Base-by-base conservation (phyloP, 805 yeast species). In the Yarrowia porcina region DNA sequence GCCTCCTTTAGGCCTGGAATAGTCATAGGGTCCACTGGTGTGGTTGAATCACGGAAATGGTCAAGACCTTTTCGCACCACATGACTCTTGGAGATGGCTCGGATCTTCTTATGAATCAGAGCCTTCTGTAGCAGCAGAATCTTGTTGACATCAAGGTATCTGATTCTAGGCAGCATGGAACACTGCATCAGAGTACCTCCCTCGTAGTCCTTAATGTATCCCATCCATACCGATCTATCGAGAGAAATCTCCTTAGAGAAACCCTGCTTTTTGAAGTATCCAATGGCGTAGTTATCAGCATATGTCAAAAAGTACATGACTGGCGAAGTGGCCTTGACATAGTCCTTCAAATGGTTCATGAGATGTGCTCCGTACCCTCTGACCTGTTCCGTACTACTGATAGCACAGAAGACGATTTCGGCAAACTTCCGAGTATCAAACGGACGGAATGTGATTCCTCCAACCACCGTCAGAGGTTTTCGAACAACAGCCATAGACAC, bases 131-230 rank as follows among this genome's bases (percentile, higher is more conserved):
- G 76, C 61, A 94, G 77, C 59, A 94, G 75, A 42, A 94, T 90
- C 73, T 91, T 93, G 1, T 88, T 87, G 67, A 90, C 87, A 73
- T 94, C 99, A 59, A 94, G 77, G 74, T 94, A 94, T 67, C 98
- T 82, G 64, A 90, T 85, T 56, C 84, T 79, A 0, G 97, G 97
- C 60, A 94, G 78, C 96, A 93, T 92, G 0, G 93, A 77, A 72
- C 99, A 94, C 76, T 94, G 98, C 97, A 94, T 93, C 65, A 94
- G 77, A 0, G 99, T 94, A 69, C 98, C 99, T 25, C 99, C 99
- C 76, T 94, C 99, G 75, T 94, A 94, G 77, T 94, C 99, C 74
- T 94, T 94, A 71, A 94, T 94, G 74, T 94, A 94, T 2, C 99
- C 99, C 94, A 90, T 90, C 99, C 99, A 94, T 33, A 86, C 81